Conservation (phyloP, 2,329 filamentous ascomycete genomes). For the Claviceps sp. region DNA sequence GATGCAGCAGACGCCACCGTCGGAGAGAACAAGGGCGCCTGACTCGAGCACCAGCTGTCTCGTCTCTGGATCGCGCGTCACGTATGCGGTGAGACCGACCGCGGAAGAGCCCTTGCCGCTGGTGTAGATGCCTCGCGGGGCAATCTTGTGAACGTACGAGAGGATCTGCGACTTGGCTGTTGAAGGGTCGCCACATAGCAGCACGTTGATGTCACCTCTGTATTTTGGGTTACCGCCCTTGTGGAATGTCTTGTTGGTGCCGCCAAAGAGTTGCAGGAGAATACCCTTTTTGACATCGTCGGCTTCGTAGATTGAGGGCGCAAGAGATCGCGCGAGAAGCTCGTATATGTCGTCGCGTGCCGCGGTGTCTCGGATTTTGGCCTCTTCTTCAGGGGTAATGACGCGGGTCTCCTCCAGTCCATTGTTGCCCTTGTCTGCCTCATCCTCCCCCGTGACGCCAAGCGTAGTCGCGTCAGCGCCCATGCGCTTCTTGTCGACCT, state of each 20-base stretch:
- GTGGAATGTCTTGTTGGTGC: constrained; percentile 94
- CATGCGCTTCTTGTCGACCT: constrained; percentile 89
- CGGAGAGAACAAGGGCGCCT: constrained; percentile 64
- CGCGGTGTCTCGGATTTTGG: constrained; percentile 72
- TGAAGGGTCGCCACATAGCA: constrained; percentile 93
- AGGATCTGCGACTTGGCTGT: constrained; percentile 93
- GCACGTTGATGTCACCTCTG: constrained; percentile 91
- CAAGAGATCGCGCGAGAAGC: constrained; percentile 75
- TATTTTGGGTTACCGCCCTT: constrained; percentile 94
- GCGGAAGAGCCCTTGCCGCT: constrained; percentile 72
- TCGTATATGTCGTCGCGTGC: constrained; percentile 83
- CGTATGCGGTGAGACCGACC: constrained; percentile 69
- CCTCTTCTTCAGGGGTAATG: constrained; percentile 74
- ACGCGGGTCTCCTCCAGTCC: constrained; percentile 73
- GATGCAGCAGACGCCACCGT: constrained; percentile 74
- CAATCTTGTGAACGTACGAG: constrained; percentile 93
- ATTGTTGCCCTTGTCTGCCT: constrained; percentile 49
- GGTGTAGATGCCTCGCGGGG: constrained; percentile 73
- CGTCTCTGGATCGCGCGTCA: constrained; percentile 68
- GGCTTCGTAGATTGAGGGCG: constrained; percentile 93
- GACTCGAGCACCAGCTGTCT: constrained; percentile 71
- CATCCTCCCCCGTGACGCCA: constrained; percentile 63
- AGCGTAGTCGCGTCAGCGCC: constrained; percentile 84
- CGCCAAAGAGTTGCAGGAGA: constrained; percentile 87
- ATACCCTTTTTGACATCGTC: constrained; percentile 99